Base-by-base conservation (phyloP, 164 flowering plant species). In the Annona squamosa region DNA sequence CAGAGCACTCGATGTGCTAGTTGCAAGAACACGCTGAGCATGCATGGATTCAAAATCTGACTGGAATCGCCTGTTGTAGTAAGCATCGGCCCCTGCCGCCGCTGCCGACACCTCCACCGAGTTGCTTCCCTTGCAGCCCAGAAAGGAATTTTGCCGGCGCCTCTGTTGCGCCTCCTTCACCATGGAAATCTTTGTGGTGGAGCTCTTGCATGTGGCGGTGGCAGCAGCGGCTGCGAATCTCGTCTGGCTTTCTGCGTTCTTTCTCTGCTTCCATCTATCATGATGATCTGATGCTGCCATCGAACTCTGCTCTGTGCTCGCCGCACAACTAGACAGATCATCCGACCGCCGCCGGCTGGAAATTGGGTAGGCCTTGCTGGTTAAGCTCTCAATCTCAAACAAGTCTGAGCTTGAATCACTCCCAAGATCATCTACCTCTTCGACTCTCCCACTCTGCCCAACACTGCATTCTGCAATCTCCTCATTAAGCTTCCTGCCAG, bases 331-430 rank as follows among this genome's bases (percentile, higher is more conserved):
- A 1, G 86, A 80, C 52, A 72, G 52, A 2, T 77, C 81, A 44
- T 82, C 86, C 0, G 86, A 82, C 52, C 66, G 71, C 70, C 81
- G 87, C n/a, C 82, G 77, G n/a, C 73, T 76, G n/a, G 84, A 79
- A 70, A 77, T 84, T 13, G 85, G 85, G 75, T 82, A 79, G 47
- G 9, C 41, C 62, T 69, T 67, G 37, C 62, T 43, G 17, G 82
- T 78, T 10, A 91, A 68, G 79, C 88, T 86, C 68, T 86, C 89
- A 42, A 93, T 90, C 84, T 93, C 98, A 16, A 93, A 93, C 70
- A 93, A 76, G 69, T 93, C 98, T 10, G 98, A 93, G 74, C 98
- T 93, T 19, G 90, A 84, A 73, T 91, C 95, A 37, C 98, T 91
- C 48, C 77, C 89, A 0, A 76, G 46, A 48, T 74, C 77, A 17